Base-by-base conservation (phyloP, 768 basidiomycete genomes). In the Termitomyces sp. region DNA sequence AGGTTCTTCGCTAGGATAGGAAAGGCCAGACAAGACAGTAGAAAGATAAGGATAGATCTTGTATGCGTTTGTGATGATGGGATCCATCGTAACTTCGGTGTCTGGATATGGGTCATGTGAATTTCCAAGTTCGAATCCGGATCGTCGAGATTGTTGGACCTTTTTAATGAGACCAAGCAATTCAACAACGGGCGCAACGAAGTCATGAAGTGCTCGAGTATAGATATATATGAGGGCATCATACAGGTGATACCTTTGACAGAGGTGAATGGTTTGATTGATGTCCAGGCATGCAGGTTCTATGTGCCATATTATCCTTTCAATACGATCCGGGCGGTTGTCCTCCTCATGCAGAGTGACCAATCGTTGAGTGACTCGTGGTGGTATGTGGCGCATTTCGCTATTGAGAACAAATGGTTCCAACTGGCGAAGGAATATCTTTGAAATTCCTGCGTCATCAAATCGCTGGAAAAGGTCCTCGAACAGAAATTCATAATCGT, bases 211-310 rank as follows among this genome's bases (percentile, higher is more conserved):
- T 3, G 95, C 93, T 50, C 89, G 84, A 10, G 90, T 96, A 72
- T 96, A 96, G 42, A 98, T 88, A 71, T 97, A 96, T 60, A 96
- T 89, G 60, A 98, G 83, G 0, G 96, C 95, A 68, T 98, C 96
- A 76, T 94, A 97, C 5, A 98, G 84, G 32, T 82, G 82, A 69
- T 94, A 83, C 60, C 75, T 81, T 72, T 94, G 89, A 69, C 97
- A 99, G 5, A 99, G 80, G 31, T 73, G 81, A 65, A 98, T 90
- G 5, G 90, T 89, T 74, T 98, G 96, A 69, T 98, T 92, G 74
- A 98, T 87, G 69, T 99, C 97, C 61, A 99, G 76, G 66, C 88
- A 92, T 2, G 84, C 76, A 1, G 96, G 94, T 66, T 97, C 92
- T 65, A 98, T 93, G 70, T 96, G 93, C 94, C 95, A 98, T 58